A percentile compares a stretch with the other conserved stretches of the same genome.
These are phyloP conservation scores for Balakata baccata DNA, from an alignment of 345 rosid genomes.

Conservation along the genomic window DNA sequence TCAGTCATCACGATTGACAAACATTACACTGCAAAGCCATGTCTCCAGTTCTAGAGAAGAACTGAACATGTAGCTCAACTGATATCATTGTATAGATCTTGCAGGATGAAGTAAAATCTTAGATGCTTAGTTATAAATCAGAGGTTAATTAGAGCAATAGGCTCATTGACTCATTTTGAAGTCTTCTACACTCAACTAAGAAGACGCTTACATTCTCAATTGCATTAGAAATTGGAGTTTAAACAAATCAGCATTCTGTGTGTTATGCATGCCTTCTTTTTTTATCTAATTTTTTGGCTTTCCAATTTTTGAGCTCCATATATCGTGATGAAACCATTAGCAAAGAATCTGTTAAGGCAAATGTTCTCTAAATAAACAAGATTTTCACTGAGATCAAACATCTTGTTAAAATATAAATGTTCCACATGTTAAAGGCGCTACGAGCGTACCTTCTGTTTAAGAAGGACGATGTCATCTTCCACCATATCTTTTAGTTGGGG, in stretches of 20 bases:
- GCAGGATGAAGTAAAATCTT: background rate
- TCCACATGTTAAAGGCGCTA: constrained; percentile 4
- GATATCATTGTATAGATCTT: background rate
- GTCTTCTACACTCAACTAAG: background rate
- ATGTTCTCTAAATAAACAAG: constrained; percentile 1
- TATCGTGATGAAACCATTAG: background rate
- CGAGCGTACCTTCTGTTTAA: constrained; percentile 83
- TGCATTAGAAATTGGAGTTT: background rate
- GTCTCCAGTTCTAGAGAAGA: background rate
- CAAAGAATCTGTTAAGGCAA: background rate
- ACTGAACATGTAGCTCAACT: background rate
- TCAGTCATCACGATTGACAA: background rate
- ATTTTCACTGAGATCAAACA: constrained; percentile 8
- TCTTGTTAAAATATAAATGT: constrained; percentile 9
- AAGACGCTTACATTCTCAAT: background rate
- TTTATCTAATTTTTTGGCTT: background rate
- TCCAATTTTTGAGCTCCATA: background rate
- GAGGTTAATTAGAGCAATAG: background rate
- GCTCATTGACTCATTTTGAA: background rate
- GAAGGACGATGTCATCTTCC: constrained; percentile 75
- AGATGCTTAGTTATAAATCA: background rate
- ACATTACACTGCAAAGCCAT: background rate
- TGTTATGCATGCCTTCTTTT: background rate
- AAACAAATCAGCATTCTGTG: background rate
- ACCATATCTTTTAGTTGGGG: constrained; percentile 60